These are phyloP conservation scores for Phytomonas sp. DNA, from an alignment of 208 protist genomes.

Conservation along the genomic window DNA sequence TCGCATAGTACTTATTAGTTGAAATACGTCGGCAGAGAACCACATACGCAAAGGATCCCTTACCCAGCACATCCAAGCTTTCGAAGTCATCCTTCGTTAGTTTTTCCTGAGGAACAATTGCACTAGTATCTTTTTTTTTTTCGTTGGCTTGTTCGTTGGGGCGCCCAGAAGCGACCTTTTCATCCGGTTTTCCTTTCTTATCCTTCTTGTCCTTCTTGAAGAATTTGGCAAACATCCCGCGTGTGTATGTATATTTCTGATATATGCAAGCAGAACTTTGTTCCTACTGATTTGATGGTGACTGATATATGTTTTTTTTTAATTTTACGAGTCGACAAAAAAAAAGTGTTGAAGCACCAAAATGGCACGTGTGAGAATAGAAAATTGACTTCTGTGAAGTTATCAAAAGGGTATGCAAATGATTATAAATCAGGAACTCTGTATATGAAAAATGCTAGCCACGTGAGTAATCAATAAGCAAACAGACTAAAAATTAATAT, in stretches of 20 bases:
- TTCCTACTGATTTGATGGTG: neutral
- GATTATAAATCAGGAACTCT: neutral
- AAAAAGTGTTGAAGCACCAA: slow-evolving; percentile 2
- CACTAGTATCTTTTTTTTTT: slow-evolving; percentile 16
- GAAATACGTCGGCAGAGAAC: slow-evolving; percentile 88
- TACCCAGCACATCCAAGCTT: slow-evolving; percentile 86
- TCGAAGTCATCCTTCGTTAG: slow-evolving; percentile 92
- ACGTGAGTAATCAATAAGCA: slow-evolving; percentile 1
- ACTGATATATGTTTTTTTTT: slow-evolving; percentile 9
- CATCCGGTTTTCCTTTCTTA: slow-evolving; percentile 35
- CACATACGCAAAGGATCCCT: slow-evolving; percentile 94
- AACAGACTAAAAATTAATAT: neutral
- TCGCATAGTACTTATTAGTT: slow-evolving; percentile 90
- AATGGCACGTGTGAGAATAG: slow-evolving; percentile 5
- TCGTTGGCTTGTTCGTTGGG: slow-evolving; percentile 19
- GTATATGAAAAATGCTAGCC: neutral
- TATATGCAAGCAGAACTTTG: neutral
- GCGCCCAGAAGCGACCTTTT: slow-evolving; percentile 23
- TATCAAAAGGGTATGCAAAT: neutral
- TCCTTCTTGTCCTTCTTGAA: slow-evolving; percentile 89
- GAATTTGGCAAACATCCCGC: slow-evolving; percentile 74
- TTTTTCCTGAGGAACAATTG: slow-evolving; percentile 42
- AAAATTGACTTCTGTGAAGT: neutral
- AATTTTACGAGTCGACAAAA: slow-evolving; percentile 8
- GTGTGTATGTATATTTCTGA: neutral